Base-by-base conservation (phyloP, 2,329 filamentous ascomycete genomes). In the Albifimbria verrucaria region DNA sequence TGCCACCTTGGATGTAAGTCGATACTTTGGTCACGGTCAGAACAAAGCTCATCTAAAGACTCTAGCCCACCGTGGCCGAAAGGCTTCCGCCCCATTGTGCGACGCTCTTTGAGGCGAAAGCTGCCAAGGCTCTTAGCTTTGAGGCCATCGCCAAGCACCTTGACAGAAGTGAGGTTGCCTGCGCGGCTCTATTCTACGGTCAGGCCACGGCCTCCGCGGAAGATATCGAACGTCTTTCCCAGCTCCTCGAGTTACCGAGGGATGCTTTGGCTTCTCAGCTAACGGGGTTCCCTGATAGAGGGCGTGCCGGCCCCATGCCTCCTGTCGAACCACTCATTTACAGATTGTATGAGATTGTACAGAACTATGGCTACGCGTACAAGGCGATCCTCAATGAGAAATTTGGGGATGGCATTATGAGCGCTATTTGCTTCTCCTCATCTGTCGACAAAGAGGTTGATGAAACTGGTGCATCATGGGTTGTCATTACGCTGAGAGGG, bases 311-410 rank as follows among this genome's bases (percentile, higher is more conserved):
- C 1, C 65, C 65, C 4, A 72, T 72, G 70, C 70, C 70, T 12
- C 70, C 70, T 5, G 59, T 61, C 20, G 70, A 72, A 43, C 72
- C 71, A 21, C 66, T 71, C 61, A 92, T 97, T 66, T 97, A 97
- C 71, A 80, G 93, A 2, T 71, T 97, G 55, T 97, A 91, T 70
- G 93, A 97, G 78, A 89, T 97, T 67, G 87, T 97, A 57, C 92
- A 97, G 76, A 97, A 96, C 71, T 97, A 97, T 66, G 93, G 93
- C 1, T 95, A 96, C 70, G 90, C 92, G 1, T 97, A 95, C 75
- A 97, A 97, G 80, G 92, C 92, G 1, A 83, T 97, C 4, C 69
- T 97, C 71, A 97, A 97, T 62, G 93, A 97, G 81, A 97, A 97
- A 79, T 92, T 91, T 67, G 89, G 89, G 0, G 89, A 92, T 67